Conservation (phyloP, 495 filamentous ascomycete species). For the Elasticomyces elasticus region DNA sequence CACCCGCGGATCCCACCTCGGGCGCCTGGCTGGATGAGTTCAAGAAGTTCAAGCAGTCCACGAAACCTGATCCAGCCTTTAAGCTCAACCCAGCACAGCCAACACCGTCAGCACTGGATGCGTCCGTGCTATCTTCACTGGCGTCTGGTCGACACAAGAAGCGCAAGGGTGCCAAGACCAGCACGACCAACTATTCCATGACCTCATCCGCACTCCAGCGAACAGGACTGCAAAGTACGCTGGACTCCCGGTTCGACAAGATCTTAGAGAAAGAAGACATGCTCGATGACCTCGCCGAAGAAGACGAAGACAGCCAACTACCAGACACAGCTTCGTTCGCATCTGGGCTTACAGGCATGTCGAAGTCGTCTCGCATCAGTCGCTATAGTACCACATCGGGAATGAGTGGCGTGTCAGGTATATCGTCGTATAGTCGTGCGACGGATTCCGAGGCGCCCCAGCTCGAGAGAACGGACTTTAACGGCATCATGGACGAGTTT, state of each 20-base stretch:
- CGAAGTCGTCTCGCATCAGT: constrained; percentile 29
- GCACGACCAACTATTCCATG: constrained; percentile 91
- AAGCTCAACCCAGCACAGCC: constrained; percentile 34
- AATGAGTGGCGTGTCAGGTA: constrained; percentile 29
- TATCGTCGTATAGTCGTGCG: constrained; percentile 26
- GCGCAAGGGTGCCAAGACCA: constrained; percentile 81
- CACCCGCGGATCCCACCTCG: constrained; percentile 32
- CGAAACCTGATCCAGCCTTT: constrained; percentile 32
- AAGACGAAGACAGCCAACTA: constrained; percentile 46
- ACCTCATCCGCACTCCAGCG: constrained; percentile 78
- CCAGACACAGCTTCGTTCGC: constrained; percentile 43
- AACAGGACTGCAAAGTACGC: constrained; percentile 74
- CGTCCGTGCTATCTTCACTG: constrained; percentile 59
- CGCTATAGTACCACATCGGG: constrained; percentile 35
- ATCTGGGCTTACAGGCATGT: constrained; percentile 42
- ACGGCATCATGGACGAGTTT: constrained; percentile 90
- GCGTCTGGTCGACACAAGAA: constrained; percentile 66
- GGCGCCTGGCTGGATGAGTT: constrained; percentile 84
- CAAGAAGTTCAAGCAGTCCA: constrained; percentile 69
- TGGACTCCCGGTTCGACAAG: constrained; percentile 87
- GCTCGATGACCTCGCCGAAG: constrained; percentile 45
- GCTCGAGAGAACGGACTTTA: constrained; percentile 60
- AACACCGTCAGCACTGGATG: constrained; percentile 52
- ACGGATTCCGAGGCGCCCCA: constrained; percentile 33
- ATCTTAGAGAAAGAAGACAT: constrained; percentile 68